Percentiles rank a stretch among this genome's conserved stretches.
These are phyloP conservation scores for Oxytropis ochrocephala DNA, from an alignment of 306 rosid genomes.

Conservation along the genomic window DNA sequence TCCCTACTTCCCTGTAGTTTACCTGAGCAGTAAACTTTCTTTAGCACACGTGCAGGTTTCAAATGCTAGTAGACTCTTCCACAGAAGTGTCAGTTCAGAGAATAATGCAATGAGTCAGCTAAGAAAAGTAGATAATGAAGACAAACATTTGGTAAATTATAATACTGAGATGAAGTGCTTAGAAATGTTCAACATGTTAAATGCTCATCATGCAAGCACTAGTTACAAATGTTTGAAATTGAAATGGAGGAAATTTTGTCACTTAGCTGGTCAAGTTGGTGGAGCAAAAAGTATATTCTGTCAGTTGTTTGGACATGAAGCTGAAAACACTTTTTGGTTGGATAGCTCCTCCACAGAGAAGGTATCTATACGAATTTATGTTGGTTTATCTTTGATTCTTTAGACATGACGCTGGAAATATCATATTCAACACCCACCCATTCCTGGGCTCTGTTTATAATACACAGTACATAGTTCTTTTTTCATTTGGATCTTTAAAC, in stretches of 20 bases:
- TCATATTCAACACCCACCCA: background rate
- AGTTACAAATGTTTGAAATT: constrained; percentile 56
- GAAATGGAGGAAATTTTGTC: constrained; percentile 73
- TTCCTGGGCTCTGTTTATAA: background rate
- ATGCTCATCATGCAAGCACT: constrained; percentile 41
- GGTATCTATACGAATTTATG: constrained; percentile 39
- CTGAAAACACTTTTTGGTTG: constrained; percentile 93
- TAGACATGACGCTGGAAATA: constrained; percentile 4
- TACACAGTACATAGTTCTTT: background rate
- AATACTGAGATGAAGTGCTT: constrained; percentile 24
- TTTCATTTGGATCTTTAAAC: background rate
- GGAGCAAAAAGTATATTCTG: constrained; percentile 74
- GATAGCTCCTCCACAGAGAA: constrained; percentile 93
- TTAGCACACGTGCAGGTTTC: constrained; percentile 63
- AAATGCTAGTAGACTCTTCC: constrained; percentile 29
- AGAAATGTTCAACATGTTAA: constrained; percentile 26
- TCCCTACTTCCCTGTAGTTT: constrained; percentile 15
- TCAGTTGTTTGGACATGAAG: constrained; percentile 66
- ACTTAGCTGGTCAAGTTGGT: constrained; percentile 73
- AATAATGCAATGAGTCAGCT: constrained; percentile 27
- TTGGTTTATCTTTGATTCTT: background rate
- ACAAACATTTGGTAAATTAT: constrained; percentile 11
- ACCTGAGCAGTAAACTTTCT: constrained; percentile 49
- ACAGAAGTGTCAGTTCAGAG: constrained; percentile 28
- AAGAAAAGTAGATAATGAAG: constrained; percentile 25